These are phyloP conservation scores for Boletus semigastroideus DNA, from an alignment of 1,284 basidiomycete genomes.

Conservation along the genomic window DNA sequence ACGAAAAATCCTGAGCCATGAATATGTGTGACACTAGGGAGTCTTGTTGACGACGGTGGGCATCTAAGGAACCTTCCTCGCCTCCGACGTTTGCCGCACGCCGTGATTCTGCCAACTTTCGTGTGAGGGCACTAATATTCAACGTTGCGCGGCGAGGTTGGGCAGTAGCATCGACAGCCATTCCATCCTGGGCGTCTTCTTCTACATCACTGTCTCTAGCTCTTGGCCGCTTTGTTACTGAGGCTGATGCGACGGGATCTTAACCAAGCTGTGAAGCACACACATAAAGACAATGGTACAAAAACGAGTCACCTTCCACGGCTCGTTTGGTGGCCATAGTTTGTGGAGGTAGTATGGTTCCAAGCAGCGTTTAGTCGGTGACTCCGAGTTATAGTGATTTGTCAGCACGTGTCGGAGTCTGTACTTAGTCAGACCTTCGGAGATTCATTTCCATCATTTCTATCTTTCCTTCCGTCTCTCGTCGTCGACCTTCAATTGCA, in stretches of 20 bases:
- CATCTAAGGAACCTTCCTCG: slow-evolving; percentile 40
- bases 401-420: slow-evolving; percentile 31
- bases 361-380: not conserved
- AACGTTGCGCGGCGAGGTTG: slow-evolving; percentile 73
- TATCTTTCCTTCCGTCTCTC: slow-evolving; percentile 23
- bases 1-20: slow-evolving; percentile 81
- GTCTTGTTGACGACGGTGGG: slow-evolving; percentile 64
- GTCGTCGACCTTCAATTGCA: slow-evolving; percentile 31
- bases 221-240: no score
- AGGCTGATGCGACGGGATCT: no score
- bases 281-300: no score
- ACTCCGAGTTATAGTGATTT: slow-evolving; percentile 11
- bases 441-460: slow-evolving; percentile 37
- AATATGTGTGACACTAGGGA: slow-evolving; percentile 76
- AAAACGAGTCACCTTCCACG: no score
- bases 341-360: not conserved
- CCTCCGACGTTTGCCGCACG: slow-evolving; percentile 41
- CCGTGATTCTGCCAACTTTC: slow-evolving; percentile 66
- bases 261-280: no score
- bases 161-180: slow-evolving; percentile 49
- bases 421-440: slow-evolving; percentile 32
- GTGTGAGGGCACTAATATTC: slow-evolving; percentile 76
- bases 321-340: no score
- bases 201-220: no score
- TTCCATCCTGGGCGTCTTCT: no score